A percentile compares a stretch with the other conserved stretches of the same genome.
These are phyloP conservation scores for Akebia trifoliata DNA, from an alignment of 164 flowering plant genomes.

Conservation along the genomic window DNA sequence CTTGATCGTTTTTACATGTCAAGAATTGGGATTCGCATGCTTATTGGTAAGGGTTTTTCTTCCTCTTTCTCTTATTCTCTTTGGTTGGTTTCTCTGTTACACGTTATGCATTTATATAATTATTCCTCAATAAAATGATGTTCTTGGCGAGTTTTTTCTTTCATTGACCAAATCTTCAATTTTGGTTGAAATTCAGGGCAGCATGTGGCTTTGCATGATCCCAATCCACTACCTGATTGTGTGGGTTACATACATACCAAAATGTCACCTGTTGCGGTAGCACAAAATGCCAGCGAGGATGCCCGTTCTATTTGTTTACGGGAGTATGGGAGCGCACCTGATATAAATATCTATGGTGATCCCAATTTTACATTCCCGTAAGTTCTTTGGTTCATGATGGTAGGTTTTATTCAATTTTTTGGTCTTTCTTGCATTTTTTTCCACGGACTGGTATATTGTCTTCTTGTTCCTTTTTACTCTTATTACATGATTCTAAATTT, in stretches of 20 bases:
- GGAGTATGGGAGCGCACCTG: conserved; percentile 91
- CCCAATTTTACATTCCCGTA: conserved; percentile 87
- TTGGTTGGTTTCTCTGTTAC: neutral
- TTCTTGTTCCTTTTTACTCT: neutral
- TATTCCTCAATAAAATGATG: too few relatives aligned
- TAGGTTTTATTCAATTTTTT: conserved; percentile 5
- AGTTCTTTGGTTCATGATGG: conserved; percentile 17
- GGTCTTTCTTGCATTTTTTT: neutral
- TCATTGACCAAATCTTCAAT: conserved; percentile 11
- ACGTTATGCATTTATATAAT: too few relatives aligned
- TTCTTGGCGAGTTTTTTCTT: neutral
- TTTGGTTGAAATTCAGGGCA: conserved; percentile 59
- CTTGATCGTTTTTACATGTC: conserved; percentile 97
- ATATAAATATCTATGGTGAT: conserved; percentile 76
- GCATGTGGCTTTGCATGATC: conserved; percentile 94
- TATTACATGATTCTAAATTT: neutral
- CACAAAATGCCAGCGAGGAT: conserved; percentile 78
- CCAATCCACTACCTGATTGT: conserved; percentile 69
- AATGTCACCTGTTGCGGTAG: conserved; percentile 87
- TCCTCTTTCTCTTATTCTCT: conserved; percentile 5
- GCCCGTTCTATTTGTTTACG: conserved; percentile 72
- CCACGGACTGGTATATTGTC: neutral
- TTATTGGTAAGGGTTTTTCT: conserved; percentile 55
- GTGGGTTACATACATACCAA: conserved; percentile 81
- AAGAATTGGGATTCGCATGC: conserved; percentile 96